Conservation (phyloP, 768 basidiomycete species). For the Phlebiopsis gigantea region DNA sequence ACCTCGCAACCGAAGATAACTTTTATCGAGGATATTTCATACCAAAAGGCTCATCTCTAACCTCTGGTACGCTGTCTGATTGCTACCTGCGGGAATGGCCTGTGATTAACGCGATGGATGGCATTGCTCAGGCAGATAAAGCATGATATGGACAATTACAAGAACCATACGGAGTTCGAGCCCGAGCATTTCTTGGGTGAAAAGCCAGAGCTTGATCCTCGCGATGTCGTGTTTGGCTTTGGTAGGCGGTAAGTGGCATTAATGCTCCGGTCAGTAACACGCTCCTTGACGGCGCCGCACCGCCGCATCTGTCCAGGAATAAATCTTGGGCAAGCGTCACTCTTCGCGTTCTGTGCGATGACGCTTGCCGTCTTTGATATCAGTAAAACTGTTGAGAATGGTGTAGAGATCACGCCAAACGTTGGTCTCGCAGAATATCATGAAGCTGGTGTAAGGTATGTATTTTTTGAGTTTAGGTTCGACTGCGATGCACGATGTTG, state of each 20-base stretch:
- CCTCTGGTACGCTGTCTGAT: constrained; percentile 12
- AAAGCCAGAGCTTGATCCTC: constrained; percentile 1
- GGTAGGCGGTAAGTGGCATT: constrained; percentile 13
- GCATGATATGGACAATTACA: constrained; percentile 14
- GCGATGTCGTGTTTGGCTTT: constrained; percentile 11
- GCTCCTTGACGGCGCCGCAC: no score
- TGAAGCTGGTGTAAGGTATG: constrained; percentile 22
- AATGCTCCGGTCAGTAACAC: neutral
- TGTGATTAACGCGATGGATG: no score
- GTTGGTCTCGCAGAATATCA: constrained; percentile 17
- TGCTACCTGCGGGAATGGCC: no score
- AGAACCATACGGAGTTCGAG: constrained; percentile 17
- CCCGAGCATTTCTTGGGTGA: constrained; percentile 17
- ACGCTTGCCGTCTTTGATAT: constrained; percentile 28
- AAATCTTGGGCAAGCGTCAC: constrained; percentile 26
- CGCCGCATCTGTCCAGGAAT: constrained; percentile 10
- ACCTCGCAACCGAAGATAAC: constrained; percentile 19
- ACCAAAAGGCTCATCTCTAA: constrained; percentile 21
- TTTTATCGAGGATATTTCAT: constrained; percentile 23
- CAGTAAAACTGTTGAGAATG: constrained; percentile 24
- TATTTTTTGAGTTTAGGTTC: no score
- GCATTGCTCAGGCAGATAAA: constrained; percentile 17
- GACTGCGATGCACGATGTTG: no score
- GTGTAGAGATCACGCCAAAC: constrained; percentile 21
- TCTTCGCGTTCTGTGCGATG: constrained; percentile 27